These are phyloP conservation scores for Fusarium coffeatum DNA, from an alignment of 2,329 filamentous ascomycete species.

Conservation along the genomic window DNA sequence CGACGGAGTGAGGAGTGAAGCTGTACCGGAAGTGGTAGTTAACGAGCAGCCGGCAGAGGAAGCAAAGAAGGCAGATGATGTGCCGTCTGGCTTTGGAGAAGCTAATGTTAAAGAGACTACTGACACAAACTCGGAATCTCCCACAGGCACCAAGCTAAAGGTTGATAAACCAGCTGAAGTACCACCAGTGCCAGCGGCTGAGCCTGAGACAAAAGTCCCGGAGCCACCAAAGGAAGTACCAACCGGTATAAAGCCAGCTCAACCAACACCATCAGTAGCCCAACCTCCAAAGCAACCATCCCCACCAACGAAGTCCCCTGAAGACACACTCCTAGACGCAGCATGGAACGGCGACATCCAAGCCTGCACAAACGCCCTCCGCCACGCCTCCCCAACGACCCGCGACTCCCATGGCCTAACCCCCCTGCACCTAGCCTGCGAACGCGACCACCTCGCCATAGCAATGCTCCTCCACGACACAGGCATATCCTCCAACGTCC, in stretches of 20 bases:
- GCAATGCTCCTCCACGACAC: conserved; percentile 51
- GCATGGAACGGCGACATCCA: conserved; percentile 51
- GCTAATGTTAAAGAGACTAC: background rate
- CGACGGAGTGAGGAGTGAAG: background rate
- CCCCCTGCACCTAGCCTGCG: conserved; percentile 48
- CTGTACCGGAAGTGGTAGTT: accelerated
- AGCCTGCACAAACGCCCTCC: conserved; percentile 42
- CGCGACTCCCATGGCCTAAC: conserved; percentile 49
- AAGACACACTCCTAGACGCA: conserved; percentile 47
- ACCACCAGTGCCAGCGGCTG: background rate
- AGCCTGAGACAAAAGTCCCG: background rate
- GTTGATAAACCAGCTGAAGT: background rate
- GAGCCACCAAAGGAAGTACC: background rate
- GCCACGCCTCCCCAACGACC: conserved; percentile 38
- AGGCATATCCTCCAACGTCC: conserved; percentile 43
- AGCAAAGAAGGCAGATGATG: background rate
- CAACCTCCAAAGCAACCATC: background rate
- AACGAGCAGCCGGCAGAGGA: background rate
- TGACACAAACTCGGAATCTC: background rate
- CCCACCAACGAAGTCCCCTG: conserved; percentile 21
- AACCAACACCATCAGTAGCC: background rate
- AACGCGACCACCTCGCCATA: conserved; percentile 50
- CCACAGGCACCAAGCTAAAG: conserved; percentile 8
- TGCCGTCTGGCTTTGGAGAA: background rate
- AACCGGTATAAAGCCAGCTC: background rate